Evolutionary conservation across 176 grass and related monocot species (phyloP).

Genomic region (Oryza longistaminata): DNA sequence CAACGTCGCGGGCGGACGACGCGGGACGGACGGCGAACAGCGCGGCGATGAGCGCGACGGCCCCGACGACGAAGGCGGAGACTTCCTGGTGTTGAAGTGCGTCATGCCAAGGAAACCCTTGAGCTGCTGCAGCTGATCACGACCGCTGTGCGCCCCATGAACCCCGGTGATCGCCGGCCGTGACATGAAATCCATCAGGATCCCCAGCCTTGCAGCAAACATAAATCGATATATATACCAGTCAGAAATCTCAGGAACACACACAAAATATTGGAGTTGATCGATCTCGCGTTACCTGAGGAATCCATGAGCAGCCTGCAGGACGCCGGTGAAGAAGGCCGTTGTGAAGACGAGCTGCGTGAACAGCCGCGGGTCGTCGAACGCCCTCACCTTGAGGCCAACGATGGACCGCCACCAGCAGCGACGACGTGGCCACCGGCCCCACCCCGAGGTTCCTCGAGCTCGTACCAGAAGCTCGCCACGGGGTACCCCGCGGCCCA

Average conservation of each 20-base stretch:
- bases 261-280: too few relatives aligned
- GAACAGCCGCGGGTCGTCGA: conserved; percentile 39
- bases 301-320: conserved; percentile 46
- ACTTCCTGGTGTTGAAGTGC: conserved; percentile 48
- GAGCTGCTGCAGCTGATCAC: conserved; percentile 60
- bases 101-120: conserved; percentile 57
- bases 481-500: conserved; percentile 45
- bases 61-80: too few relatives aligned
- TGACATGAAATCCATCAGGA: conserved; percentile 62
- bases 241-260: too few relatives aligned
- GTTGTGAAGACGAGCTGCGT: conserved; percentile 46
- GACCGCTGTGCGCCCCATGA: conserved; percentile 62
- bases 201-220: conserved; percentile 30
- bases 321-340: conserved; percentile 57
- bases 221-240: too few relatives aligned
- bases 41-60: too few relatives aligned
- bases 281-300: not conserved
- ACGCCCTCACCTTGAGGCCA: conserved; percentile 22
- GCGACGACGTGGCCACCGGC: conserved; percentile 48
- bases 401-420: conserved; percentile 50
- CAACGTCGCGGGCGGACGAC: too few relatives aligned
- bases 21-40: too few relatives aligned
- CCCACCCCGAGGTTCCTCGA: conserved; percentile 55
- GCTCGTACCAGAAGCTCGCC: conserved; percentile 39
- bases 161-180: conserved; percentile 53